phyloP scores from a whole-genome alignment of 768 basidiomycete species.

The Sutorius australiensis region DNA sequence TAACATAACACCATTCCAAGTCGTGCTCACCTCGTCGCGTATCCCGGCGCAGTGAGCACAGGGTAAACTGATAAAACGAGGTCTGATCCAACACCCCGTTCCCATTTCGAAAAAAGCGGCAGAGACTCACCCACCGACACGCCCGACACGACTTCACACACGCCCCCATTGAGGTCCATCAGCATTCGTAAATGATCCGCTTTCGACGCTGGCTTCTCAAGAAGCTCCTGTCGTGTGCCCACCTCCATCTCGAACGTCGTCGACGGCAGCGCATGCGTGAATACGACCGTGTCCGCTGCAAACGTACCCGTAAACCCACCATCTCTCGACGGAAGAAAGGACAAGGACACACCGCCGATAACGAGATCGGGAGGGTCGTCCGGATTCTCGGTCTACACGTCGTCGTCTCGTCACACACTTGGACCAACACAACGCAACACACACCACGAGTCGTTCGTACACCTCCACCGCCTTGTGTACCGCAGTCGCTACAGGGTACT shows the following conservation, averaged over 20 bases:
- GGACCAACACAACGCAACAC: conserved; percentile 13
- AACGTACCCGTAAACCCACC: neutral
- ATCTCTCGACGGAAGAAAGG: too few relatives aligned
- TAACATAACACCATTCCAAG: too few relatives aligned
- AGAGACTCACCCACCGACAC: conserved; percentile 67
- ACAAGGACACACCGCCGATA: conserved; percentile 54
- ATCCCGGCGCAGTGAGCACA: conserved; percentile 71
- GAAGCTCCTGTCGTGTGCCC: conserved; percentile 58
- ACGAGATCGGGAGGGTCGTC: conserved; percentile 78
- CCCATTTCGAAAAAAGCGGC: neutral
- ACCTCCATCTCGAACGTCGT: conserved; percentile 44
- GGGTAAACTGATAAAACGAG: conserved; percentile 54
- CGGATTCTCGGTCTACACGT: conserved; percentile 43
- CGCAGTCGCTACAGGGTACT: conserved; percentile 75
- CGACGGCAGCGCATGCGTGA: conserved; percentile 66
- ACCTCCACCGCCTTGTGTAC: conserved; percentile 83
- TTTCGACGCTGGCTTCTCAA: conserved; percentile 84
- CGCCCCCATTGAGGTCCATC: conserved; percentile 76
- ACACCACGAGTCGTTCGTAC: conserved; percentile 74
- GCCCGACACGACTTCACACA: conserved; percentile 92
- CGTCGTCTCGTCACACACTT: too few relatives aligned
- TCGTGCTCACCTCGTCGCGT: conserved; percentile 54
- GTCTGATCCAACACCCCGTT: neutral
- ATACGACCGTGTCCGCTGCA: conserved; percentile 92
- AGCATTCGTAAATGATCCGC: conserved; percentile 86